Evolutionary conservation across 2,329 filamentous ascomycete genomes (phyloP).

Genomic region (Colletotrichum sp.): DNA sequence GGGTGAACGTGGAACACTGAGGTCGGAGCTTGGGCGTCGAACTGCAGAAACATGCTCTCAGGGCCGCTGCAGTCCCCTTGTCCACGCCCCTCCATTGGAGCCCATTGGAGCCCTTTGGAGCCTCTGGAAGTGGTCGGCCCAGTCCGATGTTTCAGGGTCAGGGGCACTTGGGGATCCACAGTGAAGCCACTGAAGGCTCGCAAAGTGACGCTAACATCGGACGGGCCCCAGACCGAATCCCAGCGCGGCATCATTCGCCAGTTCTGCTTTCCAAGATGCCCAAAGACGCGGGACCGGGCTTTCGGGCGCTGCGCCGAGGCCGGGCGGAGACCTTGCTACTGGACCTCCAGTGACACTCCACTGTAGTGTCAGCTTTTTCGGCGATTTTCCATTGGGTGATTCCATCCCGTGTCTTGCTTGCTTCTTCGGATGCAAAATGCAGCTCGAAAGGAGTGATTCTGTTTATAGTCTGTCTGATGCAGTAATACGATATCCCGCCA

Average conservation of each 20-base stretch:
- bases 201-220: slow-evolving; percentile 4
- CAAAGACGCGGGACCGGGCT: slow-evolving; percentile 3
- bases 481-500: neutral
- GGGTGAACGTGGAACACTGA: neutral
- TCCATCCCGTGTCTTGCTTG: neutral
- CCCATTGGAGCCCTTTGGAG: neutral
- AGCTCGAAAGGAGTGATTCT: neutral
- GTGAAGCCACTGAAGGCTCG: neutral
- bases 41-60: slow-evolving; percentile 16
- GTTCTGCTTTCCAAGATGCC: neutral
- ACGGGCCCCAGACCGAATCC: neutral
- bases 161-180: slow-evolving; percentile 4
- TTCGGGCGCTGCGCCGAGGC: slow-evolving; percentile 3
- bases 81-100: neutral
- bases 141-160: slow-evolving; percentile 23
- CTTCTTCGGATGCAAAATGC: neutral
- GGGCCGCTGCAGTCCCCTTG: neutral
- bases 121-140: neutral
- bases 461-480: neutral
- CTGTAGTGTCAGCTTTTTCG: neutral
- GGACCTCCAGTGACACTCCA: neutral
- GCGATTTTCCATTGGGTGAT: neutral
- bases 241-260: neutral
- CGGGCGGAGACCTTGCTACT: neutral
- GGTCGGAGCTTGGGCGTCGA: slow-evolving; percentile 12